A percentile compares a stretch with the other conserved stretches of the same genome.
These are phyloP conservation scores for Ceratocystis harringtonii DNA, from an alignment of 2,329 filamentous ascomycete genomes.

Conservation along the genomic window DNA sequence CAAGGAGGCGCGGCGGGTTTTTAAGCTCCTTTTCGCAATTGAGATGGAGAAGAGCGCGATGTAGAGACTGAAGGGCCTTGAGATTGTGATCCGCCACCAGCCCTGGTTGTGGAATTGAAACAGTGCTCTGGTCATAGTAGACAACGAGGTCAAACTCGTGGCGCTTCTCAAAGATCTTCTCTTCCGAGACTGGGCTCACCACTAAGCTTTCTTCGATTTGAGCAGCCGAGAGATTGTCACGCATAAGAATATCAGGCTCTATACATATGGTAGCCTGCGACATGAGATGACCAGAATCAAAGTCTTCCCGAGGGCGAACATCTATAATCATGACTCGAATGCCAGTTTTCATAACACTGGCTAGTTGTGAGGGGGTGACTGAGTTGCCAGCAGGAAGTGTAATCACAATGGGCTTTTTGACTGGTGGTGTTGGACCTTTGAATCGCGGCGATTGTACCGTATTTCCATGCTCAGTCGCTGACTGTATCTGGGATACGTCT, in stretches of 20 bases:
- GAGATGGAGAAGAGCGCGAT: conserved; percentile 68
- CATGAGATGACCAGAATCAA: conserved; percentile 79
- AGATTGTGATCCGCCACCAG: conserved; percentile 6
- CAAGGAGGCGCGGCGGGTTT: conserved; percentile 58
- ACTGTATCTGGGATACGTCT: neutral
- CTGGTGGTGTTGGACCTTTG: neutral
- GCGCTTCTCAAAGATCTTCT: conserved; percentile 53
- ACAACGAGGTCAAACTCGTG: conserved; percentile 75
- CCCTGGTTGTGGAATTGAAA: conserved; percentile 31
- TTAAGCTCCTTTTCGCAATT: conserved; percentile 65
- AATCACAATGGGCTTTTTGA: conserved; percentile 21
- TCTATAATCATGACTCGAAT: conserved; percentile 71
- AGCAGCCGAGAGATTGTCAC: conserved; percentile 48
- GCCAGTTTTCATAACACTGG: conserved; percentile 45
- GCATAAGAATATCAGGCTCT: conserved; percentile 59
- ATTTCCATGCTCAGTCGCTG: neutral
- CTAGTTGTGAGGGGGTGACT: conserved; percentile 55
- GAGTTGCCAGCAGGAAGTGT: conserved; percentile 38
- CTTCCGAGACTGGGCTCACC: conserved; percentile 59
- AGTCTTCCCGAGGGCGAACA: conserved; percentile 63
- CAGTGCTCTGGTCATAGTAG: conserved; percentile 65
- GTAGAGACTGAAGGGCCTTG: conserved; percentile 37
- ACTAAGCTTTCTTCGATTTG: conserved; percentile 54
- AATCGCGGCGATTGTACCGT: neutral
- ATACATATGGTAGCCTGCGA: conserved; percentile 75